Conservation (phyloP, 495 filamentous ascomycete species). For the Tuber indicum region DNA sequence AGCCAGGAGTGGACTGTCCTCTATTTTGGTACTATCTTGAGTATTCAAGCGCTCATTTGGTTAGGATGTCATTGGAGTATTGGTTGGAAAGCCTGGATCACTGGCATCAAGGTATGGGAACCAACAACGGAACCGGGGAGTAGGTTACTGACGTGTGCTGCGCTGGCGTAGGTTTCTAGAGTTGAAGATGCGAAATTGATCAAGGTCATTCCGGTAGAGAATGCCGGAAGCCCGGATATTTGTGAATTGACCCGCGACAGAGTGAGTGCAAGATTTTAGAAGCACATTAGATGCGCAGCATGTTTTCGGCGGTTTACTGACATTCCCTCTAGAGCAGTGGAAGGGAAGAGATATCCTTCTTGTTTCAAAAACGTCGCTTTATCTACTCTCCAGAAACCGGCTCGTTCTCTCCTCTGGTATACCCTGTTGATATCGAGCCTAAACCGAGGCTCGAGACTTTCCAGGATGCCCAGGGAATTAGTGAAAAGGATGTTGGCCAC, state of each 20-base stretch:
- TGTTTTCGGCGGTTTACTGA: constrained; percentile 16
- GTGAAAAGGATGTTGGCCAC: constrained; percentile 63
- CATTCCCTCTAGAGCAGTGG: constrained; percentile 51
- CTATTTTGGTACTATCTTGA: constrained; percentile 79
- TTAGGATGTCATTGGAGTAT: constrained; percentile 97
- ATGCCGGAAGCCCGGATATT: constrained; percentile 85
- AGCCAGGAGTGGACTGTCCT: constrained; percentile 96
- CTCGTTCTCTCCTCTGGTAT: constrained; percentile 72
- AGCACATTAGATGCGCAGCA: background rate
- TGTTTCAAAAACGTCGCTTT: constrained; percentile 98
- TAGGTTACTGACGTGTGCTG: constrained; percentile 12
- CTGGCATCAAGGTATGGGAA: constrained; percentile 51
- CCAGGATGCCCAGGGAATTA: constrained; percentile 70
- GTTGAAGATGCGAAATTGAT: constrained; percentile 75
- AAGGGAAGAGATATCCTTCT: constrained; percentile 73
- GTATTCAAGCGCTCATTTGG: constrained; percentile 82
- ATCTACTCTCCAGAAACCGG: constrained; percentile 65
- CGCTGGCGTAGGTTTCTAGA: constrained; percentile 49
- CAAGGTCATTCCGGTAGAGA: constrained; percentile 85
- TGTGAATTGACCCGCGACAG: constrained; percentile 69
- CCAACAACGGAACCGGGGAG: background rate
- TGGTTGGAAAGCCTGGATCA: constrained; percentile 73
- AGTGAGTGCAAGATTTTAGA: constrained; percentile 45
- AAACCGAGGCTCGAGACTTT: constrained; percentile 61
- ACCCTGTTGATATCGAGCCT: constrained; percentile 77